phyloP scores from a whole-genome alignment of 2,329 filamentous ascomycete genomes.

The Aspergillus tubingensis region DNA sequence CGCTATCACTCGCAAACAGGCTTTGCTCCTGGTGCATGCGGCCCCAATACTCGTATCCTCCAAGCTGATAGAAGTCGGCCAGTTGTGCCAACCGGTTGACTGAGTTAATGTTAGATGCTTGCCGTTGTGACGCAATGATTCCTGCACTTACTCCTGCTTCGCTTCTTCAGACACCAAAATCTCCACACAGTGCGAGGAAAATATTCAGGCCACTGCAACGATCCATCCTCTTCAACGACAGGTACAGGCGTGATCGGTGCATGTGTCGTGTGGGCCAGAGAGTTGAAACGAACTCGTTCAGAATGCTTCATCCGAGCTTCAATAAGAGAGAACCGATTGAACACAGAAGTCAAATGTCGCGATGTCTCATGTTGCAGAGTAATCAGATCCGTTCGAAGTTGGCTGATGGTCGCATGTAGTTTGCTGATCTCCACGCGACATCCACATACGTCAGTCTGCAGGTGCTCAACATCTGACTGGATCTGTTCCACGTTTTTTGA shows the following conservation, averaged over 20 bases:
- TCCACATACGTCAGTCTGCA: slow-evolving; percentile 37
- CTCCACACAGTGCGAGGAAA: slow-evolving; percentile 44
- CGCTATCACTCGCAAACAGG: slow-evolving; percentile 35
- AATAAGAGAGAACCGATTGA: slow-evolving; percentile 33
- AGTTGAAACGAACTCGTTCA: slow-evolving; percentile 44
- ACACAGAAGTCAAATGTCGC: slow-evolving; percentile 30
- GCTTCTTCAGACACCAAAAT: slow-evolving; percentile 46
- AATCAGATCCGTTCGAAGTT: slow-evolving; percentile 39
- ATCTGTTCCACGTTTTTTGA: slow-evolving; percentile 42
- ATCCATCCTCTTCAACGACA: slow-evolving; percentile 36
- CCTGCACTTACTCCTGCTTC: slow-evolving; percentile 39
- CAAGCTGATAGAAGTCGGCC: slow-evolving; percentile 44
- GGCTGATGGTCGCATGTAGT: slow-evolving; percentile 37
- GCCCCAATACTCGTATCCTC: slow-evolving; percentile 43
- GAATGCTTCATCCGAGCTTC: slow-evolving; percentile 39
- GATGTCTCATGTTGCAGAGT: slow-evolving; percentile 38
- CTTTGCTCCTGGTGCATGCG: slow-evolving; percentile 36
- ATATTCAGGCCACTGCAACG: slow-evolving; percentile 39
- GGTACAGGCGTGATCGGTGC: slow-evolving; percentile 43
- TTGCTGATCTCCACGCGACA: slow-evolving; percentile 41
- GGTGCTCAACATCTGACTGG: slow-evolving; percentile 36
- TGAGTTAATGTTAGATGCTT: slow-evolving; percentile 21
- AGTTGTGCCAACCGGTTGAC: slow-evolving; percentile 42
- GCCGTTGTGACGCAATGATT: background rate
- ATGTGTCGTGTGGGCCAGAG: slow-evolving; percentile 39